Evolutionary conservation across 2,329 filamentous ascomycete genomes (phyloP).

Genomic region (Nemania serpens): DNA sequence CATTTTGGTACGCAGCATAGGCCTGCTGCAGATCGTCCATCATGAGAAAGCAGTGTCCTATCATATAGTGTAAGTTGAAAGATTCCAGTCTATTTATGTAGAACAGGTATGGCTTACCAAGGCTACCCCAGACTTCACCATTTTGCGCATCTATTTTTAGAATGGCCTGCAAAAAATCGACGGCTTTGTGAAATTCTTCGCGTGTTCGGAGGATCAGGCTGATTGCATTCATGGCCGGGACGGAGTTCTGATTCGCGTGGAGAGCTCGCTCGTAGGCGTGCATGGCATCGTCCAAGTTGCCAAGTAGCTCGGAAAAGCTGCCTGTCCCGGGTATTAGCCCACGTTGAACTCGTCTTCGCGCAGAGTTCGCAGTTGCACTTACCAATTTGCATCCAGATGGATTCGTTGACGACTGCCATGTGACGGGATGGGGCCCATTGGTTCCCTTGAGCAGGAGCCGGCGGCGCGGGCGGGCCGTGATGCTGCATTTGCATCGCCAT

Average conservation of each 20-base stretch:
- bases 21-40: conserved; percentile 97
- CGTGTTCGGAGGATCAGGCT: conserved; percentile 88
- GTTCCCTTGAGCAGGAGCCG: conserved; percentile 57
- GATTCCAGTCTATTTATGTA: not conserved
- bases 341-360: conserved; percentile 7
- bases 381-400: conserved; percentile 93
- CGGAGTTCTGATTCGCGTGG: conserved; percentile 84
- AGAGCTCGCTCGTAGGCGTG: conserved; percentile 89
- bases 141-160: conserved; percentile 87
- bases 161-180: conserved; percentile 90
- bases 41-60: conserved; percentile 98
- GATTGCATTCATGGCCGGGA: conserved; percentile 91
- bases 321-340: conserved; percentile 57
- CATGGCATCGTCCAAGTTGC: conserved; percentile 86
- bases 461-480: conserved; percentile 67
- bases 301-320: conserved; percentile 83
- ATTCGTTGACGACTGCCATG: conserved; percentile 79
- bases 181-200: conserved; percentile 91
- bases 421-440: conserved; percentile 71
- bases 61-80: conserved; percentile 32
- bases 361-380: conserved; percentile 44
- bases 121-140: conserved; percentile 94
- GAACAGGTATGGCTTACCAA: conserved; percentile 63
- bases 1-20: conserved; percentile 95
- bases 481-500: conserved; percentile 73